A percentile compares a stretch with the other conserved stretches of the same genome.
Conservation (phyloP, 2,329 filamentous ascomycete species). For the Botrytis sinoallii region DNA sequence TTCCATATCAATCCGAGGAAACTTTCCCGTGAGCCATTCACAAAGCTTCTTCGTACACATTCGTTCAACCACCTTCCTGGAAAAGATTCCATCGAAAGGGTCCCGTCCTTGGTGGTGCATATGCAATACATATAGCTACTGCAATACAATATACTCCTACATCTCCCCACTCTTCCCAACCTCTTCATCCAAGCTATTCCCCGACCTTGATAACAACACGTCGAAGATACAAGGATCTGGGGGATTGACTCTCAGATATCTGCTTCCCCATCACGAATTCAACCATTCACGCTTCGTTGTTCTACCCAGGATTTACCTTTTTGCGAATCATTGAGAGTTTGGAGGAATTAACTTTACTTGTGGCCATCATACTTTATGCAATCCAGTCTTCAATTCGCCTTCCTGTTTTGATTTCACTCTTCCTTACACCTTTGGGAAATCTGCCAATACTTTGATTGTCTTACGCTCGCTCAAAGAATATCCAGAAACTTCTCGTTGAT, state of each 20-base stretch:
- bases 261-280: background rate
- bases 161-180: constrained; percentile 12
- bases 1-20: background rate
- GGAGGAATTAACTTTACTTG: constrained; percentile 1
- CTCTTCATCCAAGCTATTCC: constrained; percentile 9
- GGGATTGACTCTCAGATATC: constrained; percentile 8
- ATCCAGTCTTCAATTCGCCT: constrained; percentile 11
- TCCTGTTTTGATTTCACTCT: background rate
- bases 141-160: background rate
- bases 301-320: constrained; percentile 4
- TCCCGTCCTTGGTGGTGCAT: background rate
- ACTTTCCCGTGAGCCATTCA: background rate
- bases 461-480: background rate
- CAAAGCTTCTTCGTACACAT: background rate
- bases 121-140: constrained; percentile 6
- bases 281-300: background rate
- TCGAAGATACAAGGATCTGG: constrained; percentile 10
- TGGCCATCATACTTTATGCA: constrained; percentile 11
- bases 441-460: background rate
- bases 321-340: constrained; percentile 7
- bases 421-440: background rate
- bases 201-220: constrained; percentile 8
- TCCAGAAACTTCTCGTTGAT: background rate
- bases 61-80: constrained; percentile 4
- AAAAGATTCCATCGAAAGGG: background rate